Conservation (phyloP, 352 stramenopile species). For the Thraustochytrium striatum region DNA sequence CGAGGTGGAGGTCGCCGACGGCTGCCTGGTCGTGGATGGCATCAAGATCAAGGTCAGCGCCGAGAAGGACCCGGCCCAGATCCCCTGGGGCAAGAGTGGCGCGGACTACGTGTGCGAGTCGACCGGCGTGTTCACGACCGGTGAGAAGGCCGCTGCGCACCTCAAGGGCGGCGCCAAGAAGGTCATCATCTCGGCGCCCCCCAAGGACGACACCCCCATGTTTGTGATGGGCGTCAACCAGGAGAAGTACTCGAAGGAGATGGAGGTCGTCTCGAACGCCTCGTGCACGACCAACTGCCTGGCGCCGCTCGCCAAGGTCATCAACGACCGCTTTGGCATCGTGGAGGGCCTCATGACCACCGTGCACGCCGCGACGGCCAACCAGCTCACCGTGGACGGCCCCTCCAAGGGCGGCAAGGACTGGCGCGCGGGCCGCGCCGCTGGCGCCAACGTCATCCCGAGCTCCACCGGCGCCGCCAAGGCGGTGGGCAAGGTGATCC, state of each 20-base stretch:
- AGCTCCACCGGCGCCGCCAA: conserved; percentile 89
- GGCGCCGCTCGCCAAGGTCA: conserved; percentile 93
- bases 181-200: conserved; percentile 91
- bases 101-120: conserved; percentile 91
- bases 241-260: conserved; percentile 70
- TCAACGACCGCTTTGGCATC: conserved; percentile 97
- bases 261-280: conserved; percentile 72
- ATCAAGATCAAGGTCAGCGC: conserved; percentile 86
- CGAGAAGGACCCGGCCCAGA: conserved; percentile 80
- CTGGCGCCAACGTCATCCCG: conserved; percentile 84
- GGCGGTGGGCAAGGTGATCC: conserved; percentile 98
- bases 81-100: conserved; percentile 69
- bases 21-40: conserved; percentile 71
- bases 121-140: conserved; percentile 89
- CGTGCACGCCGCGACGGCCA: conserved; percentile 93
- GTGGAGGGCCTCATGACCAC: conserved; percentile 98
- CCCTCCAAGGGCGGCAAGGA: conserved; percentile 85
- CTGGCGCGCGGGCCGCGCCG: conserved; percentile 83
- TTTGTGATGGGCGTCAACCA: conserved; percentile 93
- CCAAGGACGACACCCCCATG: conserved; percentile 82
- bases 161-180: conserved; percentile 87
- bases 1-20: conserved; percentile 75
- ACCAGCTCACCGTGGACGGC: conserved; percentile 88
- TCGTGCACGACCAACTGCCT: conserved; percentile 84
- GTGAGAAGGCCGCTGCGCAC: conserved; percentile 72